These are phyloP conservation scores for Asparagopsis taxiformis DNA, from an alignment of 31 red algal genomes.

Conservation along the genomic window DNA sequence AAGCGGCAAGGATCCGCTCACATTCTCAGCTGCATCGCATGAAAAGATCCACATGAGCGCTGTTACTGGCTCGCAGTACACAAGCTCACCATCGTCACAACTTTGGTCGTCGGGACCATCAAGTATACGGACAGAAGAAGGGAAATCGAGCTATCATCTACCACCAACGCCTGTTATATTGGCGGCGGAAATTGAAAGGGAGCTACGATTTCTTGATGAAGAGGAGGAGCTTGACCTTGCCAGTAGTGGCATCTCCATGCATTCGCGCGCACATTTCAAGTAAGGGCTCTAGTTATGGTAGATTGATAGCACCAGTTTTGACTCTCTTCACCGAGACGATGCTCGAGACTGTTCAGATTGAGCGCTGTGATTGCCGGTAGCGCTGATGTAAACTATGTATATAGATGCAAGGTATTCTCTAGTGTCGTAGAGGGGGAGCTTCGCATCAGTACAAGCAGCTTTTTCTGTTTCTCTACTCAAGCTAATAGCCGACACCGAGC, in stretches of 20 bases:
- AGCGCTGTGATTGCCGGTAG: not conserved
- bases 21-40: too few relatives aligned
- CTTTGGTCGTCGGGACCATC: too few relatives aligned
- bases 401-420: not conserved
- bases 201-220: not conserved
- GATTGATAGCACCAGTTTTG: too few relatives aligned
- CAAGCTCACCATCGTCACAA: too few relatives aligned
- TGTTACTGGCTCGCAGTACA: too few relatives aligned
- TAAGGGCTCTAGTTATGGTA: too few relatives aligned
- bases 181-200: not conserved
- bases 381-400: not conserved
- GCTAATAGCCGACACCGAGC: constrained; percentile 6
- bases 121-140: too few relatives aligned
- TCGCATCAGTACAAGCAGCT: not conserved
- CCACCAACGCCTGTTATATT: not conserved
- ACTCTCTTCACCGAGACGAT: too few relatives aligned
- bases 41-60: too few relatives aligned
- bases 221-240: constrained; percentile 1
- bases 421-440: not conserved
- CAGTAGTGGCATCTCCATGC: constrained; percentile 3
- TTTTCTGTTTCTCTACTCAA: not conserved
- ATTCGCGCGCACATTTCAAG: constrained; percentile 12
- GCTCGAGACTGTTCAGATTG: not conserved
- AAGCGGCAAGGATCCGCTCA: too few relatives aligned
- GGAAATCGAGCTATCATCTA: not conserved